These are phyloP conservation scores for Suillus paluster DNA, from an alignment of 768 basidiomycete genomes.

Conservation along the genomic window DNA sequence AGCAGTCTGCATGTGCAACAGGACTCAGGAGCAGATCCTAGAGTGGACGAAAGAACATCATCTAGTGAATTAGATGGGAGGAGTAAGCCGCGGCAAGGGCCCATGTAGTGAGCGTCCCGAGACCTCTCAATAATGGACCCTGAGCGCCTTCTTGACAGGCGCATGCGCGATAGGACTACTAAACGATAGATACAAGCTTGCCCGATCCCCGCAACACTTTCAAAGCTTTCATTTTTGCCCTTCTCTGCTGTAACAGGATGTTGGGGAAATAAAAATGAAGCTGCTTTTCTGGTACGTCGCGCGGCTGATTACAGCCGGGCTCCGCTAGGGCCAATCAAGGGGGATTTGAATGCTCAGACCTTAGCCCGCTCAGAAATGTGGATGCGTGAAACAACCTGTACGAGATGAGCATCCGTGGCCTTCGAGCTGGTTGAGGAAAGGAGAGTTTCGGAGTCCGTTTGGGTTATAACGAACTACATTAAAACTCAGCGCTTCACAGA, in stretches of 20 bases:
- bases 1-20: conserved; percentile 7
- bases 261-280: conserved; percentile 39
- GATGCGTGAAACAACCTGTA: conserved; percentile 42
- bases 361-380: conserved; percentile 70
- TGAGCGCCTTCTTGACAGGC: neutral
- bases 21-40: neutral
- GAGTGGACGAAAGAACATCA: neutral
- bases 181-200: conserved; percentile 20
- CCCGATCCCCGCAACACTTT: conserved; percentile 61
- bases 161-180: conserved; percentile 11
- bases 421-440: conserved; percentile 43
- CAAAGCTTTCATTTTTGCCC: conserved; percentile 42
- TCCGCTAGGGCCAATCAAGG: conserved; percentile 63
- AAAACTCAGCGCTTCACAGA: conserved; percentile 1
- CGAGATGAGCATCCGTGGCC: conserved; percentile 67
- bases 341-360: conserved; percentile 75
- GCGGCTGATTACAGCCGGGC: conserved; percentile 56
- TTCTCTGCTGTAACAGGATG: conserved; percentile 44
- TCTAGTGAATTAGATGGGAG: neutral
- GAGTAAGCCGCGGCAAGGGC: neutral
- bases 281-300: conserved; percentile 68
- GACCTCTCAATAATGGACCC: neutral
- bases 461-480: neutral
- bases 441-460: neutral
- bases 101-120: neutral